Base-by-base conservation (phyloP, 768 basidiomycete species). In the Boletus sp. region DNA sequence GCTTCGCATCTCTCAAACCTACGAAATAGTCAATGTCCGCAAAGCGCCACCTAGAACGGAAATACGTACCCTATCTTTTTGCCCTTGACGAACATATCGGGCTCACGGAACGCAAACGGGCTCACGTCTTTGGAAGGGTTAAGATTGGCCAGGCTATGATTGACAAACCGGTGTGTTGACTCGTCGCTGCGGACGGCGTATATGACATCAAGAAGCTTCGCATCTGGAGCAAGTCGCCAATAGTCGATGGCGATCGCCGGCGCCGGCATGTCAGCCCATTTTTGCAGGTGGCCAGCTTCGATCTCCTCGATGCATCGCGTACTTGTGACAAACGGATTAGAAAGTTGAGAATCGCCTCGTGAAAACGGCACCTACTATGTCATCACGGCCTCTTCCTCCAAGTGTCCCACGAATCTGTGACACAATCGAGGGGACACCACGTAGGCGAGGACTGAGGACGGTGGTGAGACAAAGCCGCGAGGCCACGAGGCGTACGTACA, bases 101-200 rank as follows among this genome's bases (percentile, higher is more conserved):
- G 93, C 65, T 98, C 95, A 23, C 85, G 82, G 27, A 97, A 72
- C 15, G 93, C 90, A 62, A 94, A 93, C 0, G 92, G 93, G 65
- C 95, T 97, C 61, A 92, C 83, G 69, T 98, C 96, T 34, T 80
- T 82, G 33, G 79, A 68, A 30, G 78, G 76, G 59, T 91, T 75
- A 47, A 99, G 77, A 72, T 93, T 94, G 4, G 94, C 96, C 34
- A 98, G 77, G 54, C 89, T 91, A 74, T 98, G 96, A 71, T 98
- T 98, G 59, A 96, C 93, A 64, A 98, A 98, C 47, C 93, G 80
- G 65, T 98, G 95, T 1, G 90, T 93, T 1, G 89, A 82, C 69
- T 98, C 95, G 70, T 98, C 95, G 15, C 90, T 92, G 62, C 95
- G 82, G 33, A 98, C 90, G 33, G 93, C 93, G 64, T 91, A 91